Conservation (phyloP, 148 eudicot species). For the Rhododendron mucronatum region DNA sequence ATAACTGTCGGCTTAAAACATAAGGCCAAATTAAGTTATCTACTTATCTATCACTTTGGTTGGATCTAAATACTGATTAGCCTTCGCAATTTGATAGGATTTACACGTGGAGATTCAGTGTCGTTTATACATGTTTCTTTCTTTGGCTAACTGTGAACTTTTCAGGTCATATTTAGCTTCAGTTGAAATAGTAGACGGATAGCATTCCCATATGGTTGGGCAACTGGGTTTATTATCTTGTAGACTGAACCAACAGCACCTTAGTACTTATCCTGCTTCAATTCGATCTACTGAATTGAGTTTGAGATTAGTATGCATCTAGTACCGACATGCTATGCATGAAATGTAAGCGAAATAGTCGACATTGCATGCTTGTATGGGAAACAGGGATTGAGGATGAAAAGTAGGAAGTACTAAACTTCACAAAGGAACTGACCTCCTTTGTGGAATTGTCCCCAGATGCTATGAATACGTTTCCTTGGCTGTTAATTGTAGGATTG, state of each 20-base stretch:
- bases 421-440: constrained; percentile 15
- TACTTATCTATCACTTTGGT: neutral
- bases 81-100: neutral
- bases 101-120: neutral
- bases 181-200: neutral
- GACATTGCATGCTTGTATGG: neutral
- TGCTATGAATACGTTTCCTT: constrained; percentile 26
- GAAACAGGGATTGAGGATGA: neutral
- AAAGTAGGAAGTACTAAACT: neutral
- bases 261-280: neutral
- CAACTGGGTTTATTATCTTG: neutral
- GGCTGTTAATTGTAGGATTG: constrained; percentile 22
- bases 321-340: neutral
- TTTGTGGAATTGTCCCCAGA: constrained; percentile 6
- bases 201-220: neutral
- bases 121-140: neutral
- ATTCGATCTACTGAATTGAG: neutral
- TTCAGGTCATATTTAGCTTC: neutral
- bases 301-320: constrained; percentile 2
- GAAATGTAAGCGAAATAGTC: neutral
- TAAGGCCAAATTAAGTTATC: neutral
- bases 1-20: neutral
- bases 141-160: neutral
- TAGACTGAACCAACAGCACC: neutral
- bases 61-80: neutral